Evolutionary conservation across 1,139 yeast genomes (phyloP).

Genomic region (Suhomyces ambrosiae): DNA sequence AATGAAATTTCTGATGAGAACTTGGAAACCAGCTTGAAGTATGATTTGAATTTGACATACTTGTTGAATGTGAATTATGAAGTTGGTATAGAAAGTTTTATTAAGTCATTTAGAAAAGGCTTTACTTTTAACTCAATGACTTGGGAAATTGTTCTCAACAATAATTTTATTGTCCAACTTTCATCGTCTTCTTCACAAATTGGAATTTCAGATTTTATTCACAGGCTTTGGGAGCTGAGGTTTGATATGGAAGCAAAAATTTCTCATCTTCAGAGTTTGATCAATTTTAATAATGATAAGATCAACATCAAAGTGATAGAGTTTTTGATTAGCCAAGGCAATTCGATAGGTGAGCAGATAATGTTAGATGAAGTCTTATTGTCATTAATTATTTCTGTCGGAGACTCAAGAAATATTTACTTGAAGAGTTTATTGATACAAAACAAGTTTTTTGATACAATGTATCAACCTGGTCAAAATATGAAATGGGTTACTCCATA

Average conservation of each 20-base stretch:
- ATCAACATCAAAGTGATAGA: constrained; percentile 30
- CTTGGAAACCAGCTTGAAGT: constrained; percentile 14
- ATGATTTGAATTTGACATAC: constrained; percentile 30
- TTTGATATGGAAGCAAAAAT: constrained; percentile 19
- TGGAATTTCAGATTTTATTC: constrained; percentile 26
- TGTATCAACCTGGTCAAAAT: constrained; percentile 16
- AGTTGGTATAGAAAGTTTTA: constrained; percentile 31
- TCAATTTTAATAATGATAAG: constrained; percentile 31
- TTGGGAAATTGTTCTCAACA: constrained; percentile 37
- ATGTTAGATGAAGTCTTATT: constrained; percentile 2
- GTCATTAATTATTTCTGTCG: constrained; percentile 17
- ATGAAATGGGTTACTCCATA: constrained; percentile 24
- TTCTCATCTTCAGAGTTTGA: constrained; percentile 22
- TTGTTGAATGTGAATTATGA: constrained; percentile 34
- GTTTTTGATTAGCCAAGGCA: constrained; percentile 15
- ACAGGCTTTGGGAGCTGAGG: constrained; percentile 27
- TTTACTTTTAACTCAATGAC: constrained; percentile 34
- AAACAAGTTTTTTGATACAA: constrained; percentile 14
- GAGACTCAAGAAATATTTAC: constrained; percentile 24
- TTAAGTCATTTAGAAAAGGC: constrained; percentile 32
- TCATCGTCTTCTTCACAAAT: constrained; percentile 15
- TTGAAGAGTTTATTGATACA: constrained; percentile 20
- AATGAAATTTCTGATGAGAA: constrained; percentile 2
- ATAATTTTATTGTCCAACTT: constrained; percentile 27
- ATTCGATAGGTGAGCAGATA: constrained; percentile 10